Evolutionary conservation across 805 yeast species (phyloP).

Genomic region (Zygotorulaspora sp.): DNA sequence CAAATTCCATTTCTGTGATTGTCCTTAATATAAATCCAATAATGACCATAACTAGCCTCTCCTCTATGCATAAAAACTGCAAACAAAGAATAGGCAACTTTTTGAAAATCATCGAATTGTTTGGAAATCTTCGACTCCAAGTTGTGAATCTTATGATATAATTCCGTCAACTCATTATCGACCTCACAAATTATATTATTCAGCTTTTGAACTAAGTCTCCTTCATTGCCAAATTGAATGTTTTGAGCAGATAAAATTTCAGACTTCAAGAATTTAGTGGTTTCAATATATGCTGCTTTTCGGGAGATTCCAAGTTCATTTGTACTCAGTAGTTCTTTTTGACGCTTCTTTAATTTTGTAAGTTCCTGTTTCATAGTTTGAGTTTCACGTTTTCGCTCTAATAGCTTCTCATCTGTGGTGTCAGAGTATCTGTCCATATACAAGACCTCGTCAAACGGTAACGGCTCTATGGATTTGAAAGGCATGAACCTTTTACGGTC

Average conservation of each 20-base stretch:
- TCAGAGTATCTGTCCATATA: constrained; percentile 86
- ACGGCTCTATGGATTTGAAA: constrained; percentile 75
- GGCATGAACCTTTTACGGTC: constrained; percentile 70
- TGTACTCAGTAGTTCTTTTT: constrained; percentile 39
- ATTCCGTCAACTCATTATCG: constrained; percentile 38
- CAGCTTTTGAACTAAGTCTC: constrained; percentile 29
- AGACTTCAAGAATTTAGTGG: constrained; percentile 52
- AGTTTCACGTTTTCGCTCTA: constrained; percentile 51
- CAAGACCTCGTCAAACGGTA: constrained; percentile 71
- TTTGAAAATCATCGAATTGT: constrained; percentile 59
- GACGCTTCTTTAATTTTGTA: constrained; percentile 40
- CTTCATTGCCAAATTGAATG: constrained; percentile 35
- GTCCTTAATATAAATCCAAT: constrained; percentile 92
- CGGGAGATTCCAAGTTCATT: constrained; percentile 49
- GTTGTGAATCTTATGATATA: constrained; percentile 41
- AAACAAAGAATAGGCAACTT: constrained; percentile 74
- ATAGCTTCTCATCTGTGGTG: constrained; percentile 52
- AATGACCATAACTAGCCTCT: constrained; percentile 93
- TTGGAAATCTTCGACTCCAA: constrained; percentile 48
- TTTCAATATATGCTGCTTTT: constrained; percentile 50
- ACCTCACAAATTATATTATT: constrained; percentile 45
- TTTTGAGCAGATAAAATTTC: constrained; percentile 41
- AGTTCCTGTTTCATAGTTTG: constrained; percentile 56
- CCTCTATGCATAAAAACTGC: constrained; percentile 95
- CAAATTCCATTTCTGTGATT: constrained; percentile 53